A percentile compares a stretch with the other conserved stretches of the same genome.
Conservation (phyloP, 768 basidiomycete genomes). For the Mrakia frigida region DNA sequence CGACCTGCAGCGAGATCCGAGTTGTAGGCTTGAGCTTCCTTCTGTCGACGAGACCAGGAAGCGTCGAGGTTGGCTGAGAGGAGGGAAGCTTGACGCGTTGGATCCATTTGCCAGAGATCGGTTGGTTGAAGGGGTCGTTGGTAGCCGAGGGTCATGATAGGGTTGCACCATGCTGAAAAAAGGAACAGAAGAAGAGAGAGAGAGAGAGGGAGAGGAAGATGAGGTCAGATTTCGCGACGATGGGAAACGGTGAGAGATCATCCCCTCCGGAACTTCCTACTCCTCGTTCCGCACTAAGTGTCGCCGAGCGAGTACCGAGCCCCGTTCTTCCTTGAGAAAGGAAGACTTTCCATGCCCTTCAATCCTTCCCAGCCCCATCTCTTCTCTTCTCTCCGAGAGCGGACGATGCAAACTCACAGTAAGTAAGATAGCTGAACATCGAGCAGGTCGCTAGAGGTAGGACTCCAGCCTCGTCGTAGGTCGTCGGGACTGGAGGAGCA, state of each 20-base stretch:
- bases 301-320: no score
- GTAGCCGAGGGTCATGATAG: conserved; percentile 52
- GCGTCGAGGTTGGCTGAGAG: conserved; percentile 61
- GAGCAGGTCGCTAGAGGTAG: conserved; percentile 23
- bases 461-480: conserved; percentile 8
- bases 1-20: conserved; percentile 60
- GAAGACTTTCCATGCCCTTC: neutral
- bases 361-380: neutral
- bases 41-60: conserved; percentile 59
- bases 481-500: conserved; percentile 13
- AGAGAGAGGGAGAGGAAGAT: neutral
- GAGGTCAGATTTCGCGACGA: neutral
- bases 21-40: conserved; percentile 66
- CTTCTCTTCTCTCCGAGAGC: neutral
- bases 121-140: conserved; percentile 70
- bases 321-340: no score
- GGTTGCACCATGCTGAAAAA: conserved; percentile 20
- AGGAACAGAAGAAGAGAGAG: neutral
- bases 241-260: no score
- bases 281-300: no score
- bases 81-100: conserved; percentile 54
- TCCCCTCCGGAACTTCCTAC: no score
- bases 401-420: conserved; percentile 9
- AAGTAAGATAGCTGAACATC: conserved; percentile 23
- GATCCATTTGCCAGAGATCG: conserved; percentile 74